Base-by-base conservation (phyloP, 2,329 filamentous ascomycete species). In the Fusarium pseudoanthophilum region DNA sequence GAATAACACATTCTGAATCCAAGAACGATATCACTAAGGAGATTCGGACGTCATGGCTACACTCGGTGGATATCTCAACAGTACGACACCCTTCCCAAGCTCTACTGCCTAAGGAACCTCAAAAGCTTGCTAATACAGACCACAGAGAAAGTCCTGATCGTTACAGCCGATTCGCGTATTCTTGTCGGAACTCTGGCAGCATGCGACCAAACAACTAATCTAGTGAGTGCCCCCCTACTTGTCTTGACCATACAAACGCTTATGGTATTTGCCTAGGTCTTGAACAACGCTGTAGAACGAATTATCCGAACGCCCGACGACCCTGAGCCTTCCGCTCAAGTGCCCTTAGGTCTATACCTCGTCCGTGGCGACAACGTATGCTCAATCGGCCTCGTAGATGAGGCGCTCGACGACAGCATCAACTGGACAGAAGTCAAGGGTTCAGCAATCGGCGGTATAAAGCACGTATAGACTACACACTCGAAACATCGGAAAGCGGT, bases 291-390 rank as follows among this genome's bases (percentile, higher is more conserved):
- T 8, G 86, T 95, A 70, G 96, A 99, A 83, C 93, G 96, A 75
- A 93, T 98, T 71, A 97, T 99, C 78, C 92, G 94, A 72, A 92
- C 93, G 3, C 88, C 89, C 48, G 95, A 98, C 79, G 94, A 97
- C 79, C 88, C 90, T 45, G 94, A 97, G 77, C 89, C 92, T 2
- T 97, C 93, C 48, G 90, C 91, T 66, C 91, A 96, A 80, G 91
- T 96, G 24, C 91, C 92, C 9, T 90, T 98, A 71, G 96, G 96
- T 4, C 84, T 98, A 11, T 98, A 98, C 81, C 88, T 99, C 65
- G 93, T 99, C 64, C 90, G 96, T 68, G 96, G 96, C 59, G 96
- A 99, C 81, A 98, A 97, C 79, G 95, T 99, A 53, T 95, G 95
- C 71, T 88, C 97, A 21, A 93, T 96, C 65, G 96, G 96, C 5